Evolutionary conservation across 805 yeast species (phyloP), one percentile per base, ranked within the genome.

Genomic region (Hanseniaspora thailandica): DNA sequence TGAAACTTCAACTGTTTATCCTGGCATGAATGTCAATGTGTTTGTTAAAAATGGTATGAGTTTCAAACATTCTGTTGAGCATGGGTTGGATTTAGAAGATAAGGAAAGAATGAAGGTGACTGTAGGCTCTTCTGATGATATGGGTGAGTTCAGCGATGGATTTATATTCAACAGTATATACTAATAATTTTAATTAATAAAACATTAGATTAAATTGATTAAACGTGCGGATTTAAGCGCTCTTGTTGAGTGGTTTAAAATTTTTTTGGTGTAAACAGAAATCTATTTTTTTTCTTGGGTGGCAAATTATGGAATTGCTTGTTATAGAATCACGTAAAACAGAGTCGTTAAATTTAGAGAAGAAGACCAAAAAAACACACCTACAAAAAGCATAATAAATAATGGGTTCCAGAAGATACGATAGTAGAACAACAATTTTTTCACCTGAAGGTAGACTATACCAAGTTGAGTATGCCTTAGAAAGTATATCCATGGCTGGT

Each of bases 391-490:
- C 5, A 23, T n/a, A 25, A 10, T 23, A 9, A 23, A 39, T 25
- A 50, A 77, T 76, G 81, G 81, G 81, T 17, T 86, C 96, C 61
- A 84, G 97, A 84, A 82, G 99, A 78, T 93, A 93, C 87, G 99
- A 93, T 71, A 84, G 96, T 57, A 81, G 99, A 77, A 93, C 99
- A 49, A 93, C 98, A 4, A 94, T 93, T 64, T 93, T 93, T 72
- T 90, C 97, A 38, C 99, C 99, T 9, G 99, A 93, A 68, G 99
- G 99, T 38, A 80, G 98, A 70, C 76, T 93, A 55, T 93, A 93
- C 71, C 99, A 93, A 71, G 88, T 88, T 20, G 98, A 93, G 69
- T 93, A 93, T 63, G 98, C 97, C 3, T 79, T 88, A 65, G 97
- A 93, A 68, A 97, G 97, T 57, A 82, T 90, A 62, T 89, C 97